These are phyloP conservation scores for Myrmaecium sp. DNA, from an alignment of 2,329 filamentous ascomycete species.

Conservation along the genomic window DNA sequence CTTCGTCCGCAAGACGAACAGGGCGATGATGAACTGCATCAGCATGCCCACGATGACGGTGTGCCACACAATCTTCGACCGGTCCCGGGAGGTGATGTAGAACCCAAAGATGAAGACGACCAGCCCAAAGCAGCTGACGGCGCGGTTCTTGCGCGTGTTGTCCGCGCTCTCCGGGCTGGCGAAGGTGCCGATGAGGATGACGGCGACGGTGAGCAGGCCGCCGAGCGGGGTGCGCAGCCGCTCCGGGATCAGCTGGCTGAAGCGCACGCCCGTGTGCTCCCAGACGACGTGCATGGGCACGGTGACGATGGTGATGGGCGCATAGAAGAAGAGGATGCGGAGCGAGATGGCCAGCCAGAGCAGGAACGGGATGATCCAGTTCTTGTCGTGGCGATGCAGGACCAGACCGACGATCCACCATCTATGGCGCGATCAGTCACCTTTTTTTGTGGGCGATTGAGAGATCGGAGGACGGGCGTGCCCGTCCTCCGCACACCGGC, in stretches of 20 bases:
- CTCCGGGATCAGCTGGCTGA: slow-evolving; percentile 47
- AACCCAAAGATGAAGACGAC: slow-evolving; percentile 50
- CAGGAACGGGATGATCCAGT: slow-evolving; percentile 74
- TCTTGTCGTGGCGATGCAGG: slow-evolving; percentile 53
- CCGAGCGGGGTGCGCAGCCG: slow-evolving; percentile 46
- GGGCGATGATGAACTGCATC: slow-evolving; percentile 69
- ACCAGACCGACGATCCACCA: slow-evolving; percentile 68
- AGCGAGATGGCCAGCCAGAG: slow-evolving; percentile 60
- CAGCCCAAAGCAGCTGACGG: slow-evolving; percentile 65
- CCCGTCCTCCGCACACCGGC: slow-evolving; percentile 4
- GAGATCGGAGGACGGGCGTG: too few species aligned
- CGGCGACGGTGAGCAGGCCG: slow-evolving; percentile 45
- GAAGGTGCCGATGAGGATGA: slow-evolving; percentile 66
- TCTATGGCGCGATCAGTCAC: slow-evolving; percentile 16
- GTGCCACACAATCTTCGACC: slow-evolving; percentile 35
- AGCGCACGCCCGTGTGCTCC: slow-evolving; percentile 43
- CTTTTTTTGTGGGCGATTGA: too few species aligned
- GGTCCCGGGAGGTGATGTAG: slow-evolving; percentile 54
- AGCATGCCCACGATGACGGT: slow-evolving; percentile 72
- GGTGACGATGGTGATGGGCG: slow-evolving; percentile 50
- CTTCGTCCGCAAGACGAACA: slow-evolving; percentile 70
- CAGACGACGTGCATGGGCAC: slow-evolving; percentile 51
- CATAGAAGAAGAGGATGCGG: slow-evolving; percentile 56
- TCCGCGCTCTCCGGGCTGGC: slow-evolving; percentile 51
- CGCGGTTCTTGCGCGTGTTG: slow-evolving; percentile 67